Percentiles rank a stretch among this genome's conserved stretches.
These are phyloP conservation scores for Porcisia hertigi DNA, from an alignment of 208 protist genomes.

Conservation along the genomic window DNA sequence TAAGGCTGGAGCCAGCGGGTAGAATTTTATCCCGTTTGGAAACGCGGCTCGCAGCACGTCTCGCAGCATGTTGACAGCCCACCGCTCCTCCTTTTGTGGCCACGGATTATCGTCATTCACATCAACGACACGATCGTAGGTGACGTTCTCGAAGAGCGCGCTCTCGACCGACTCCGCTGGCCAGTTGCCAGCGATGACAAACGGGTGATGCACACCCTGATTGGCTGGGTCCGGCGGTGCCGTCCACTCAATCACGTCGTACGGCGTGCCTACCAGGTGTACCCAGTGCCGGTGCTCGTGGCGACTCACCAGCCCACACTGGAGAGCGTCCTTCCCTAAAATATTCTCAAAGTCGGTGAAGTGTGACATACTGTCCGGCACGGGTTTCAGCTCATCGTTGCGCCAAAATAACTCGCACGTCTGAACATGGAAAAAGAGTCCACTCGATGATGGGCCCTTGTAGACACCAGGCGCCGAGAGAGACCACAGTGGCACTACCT, in stretches of 20 bases:
- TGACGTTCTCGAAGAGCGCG: conserved; percentile 41
- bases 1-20: conserved; percentile 44
- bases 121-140: conserved; percentile 54
- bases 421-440: conserved; percentile 72
- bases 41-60: conserved; percentile 40
- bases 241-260: conserved; percentile 81
- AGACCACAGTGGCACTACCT: conserved; percentile 9
- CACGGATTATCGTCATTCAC: conserved; percentile 49
- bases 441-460: conserved; percentile 36
- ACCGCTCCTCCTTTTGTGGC: conserved; percentile 58
- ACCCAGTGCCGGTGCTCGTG: conserved; percentile 75
- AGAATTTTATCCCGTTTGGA: conserved; percentile 48
- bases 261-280: conserved; percentile 79
- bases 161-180: conserved; percentile 34
- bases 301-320: conserved; percentile 74
- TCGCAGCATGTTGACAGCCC: conserved; percentile 66
- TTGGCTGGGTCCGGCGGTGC: conserved; percentile 37
- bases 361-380: conserved; percentile 87
- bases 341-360: conserved; percentile 85
- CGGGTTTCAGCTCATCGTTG: conserved; percentile 76
- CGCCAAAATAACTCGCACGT: conserved; percentile 84
- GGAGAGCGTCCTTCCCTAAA: conserved; percentile 65
- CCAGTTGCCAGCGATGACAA: conserved; percentile 44
- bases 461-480: conserved; percentile 41
- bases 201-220: conserved; percentile 56